phyloP scores from a whole-genome alignment of 1,139 yeast species.

The Blastobotrys proliferans region DNA sequence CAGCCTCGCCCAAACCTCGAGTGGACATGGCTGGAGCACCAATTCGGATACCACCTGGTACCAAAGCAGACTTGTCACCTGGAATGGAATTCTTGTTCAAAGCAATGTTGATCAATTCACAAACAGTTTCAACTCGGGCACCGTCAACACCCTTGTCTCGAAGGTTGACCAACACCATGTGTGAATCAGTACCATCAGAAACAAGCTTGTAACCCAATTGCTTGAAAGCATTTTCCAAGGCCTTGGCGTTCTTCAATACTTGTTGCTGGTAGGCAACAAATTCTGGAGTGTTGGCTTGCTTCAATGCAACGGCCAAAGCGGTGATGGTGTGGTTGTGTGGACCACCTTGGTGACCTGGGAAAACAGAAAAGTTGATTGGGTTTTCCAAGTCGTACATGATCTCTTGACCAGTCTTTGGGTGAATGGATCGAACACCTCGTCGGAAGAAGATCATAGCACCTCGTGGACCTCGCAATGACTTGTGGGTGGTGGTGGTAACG shows the following conservation, averaged over 20 bases:
- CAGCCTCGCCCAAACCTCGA: constrained; percentile 79
- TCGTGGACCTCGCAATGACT: constrained; percentile 96
- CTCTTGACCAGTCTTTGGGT: constrained; percentile 81
- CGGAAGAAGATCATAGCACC: constrained; percentile 98
- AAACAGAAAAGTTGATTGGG: constrained; percentile 89
- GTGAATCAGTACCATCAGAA: constrained; percentile 92
- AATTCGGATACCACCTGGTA: constrained; percentile 93
- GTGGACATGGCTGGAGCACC: constrained; percentile 99
- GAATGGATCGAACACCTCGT: constrained; percentile 77
- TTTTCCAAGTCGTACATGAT: constrained; percentile 80
- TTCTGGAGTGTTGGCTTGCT: constrained; percentile 84
- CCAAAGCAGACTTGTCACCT: constrained; percentile 90
- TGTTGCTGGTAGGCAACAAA: constrained; percentile 79
- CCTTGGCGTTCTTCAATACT: constrained; percentile 75
- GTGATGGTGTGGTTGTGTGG: constrained; percentile 98
- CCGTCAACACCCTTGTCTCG: constrained; percentile 87
- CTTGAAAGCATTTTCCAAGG: constrained; percentile 67
- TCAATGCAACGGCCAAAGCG: constrained; percentile 90
- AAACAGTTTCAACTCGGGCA: constrained; percentile 89
- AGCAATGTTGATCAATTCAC: constrained; percentile 87
- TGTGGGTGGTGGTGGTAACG: constrained; percentile 96
- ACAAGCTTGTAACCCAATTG: constrained; percentile 72
- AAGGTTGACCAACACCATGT: constrained; percentile 80
- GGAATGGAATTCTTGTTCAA: constrained; percentile 95
- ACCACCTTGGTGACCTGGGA: constrained; percentile 99